Evolutionary conservation across 352 stramenopile species (phyloP).

Genomic region (Blastocystis sp.): DNA sequence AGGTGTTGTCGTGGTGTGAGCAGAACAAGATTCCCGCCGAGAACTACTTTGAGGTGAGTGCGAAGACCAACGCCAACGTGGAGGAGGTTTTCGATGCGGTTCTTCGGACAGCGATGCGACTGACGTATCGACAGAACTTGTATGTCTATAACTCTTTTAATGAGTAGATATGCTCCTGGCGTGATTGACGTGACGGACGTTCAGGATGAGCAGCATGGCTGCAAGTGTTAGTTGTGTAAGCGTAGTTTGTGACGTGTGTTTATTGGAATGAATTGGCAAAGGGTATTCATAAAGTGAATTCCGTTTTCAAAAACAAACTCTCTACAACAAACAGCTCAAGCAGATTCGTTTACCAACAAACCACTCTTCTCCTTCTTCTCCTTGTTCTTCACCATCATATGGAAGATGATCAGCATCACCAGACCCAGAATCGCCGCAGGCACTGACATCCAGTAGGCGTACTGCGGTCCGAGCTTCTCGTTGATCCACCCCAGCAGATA

Average conservation of each 20-base stretch:
- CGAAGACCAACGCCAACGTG: not conserved
- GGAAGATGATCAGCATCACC: conserved; percentile 35
- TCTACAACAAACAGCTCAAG: no score
- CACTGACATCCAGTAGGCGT: conserved; percentile 47
- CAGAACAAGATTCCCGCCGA: not conserved
- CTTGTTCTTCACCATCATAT: not conserved
- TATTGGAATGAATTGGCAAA: no score
- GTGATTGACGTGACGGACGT: conserved; percentile 15
- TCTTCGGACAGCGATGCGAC: not conserved
- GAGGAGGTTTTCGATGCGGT: not conserved
- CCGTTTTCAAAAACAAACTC: no score
- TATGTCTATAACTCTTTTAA: not conserved
- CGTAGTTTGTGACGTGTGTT: no score
- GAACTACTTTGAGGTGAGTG: not conserved
- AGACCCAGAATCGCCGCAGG: not conserved
- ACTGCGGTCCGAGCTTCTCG: conserved; percentile 31
- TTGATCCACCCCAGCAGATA: conserved; percentile 13
- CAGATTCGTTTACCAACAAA: no score
- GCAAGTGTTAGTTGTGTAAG: not conserved
- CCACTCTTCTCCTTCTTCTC: not conserved
- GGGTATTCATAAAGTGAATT: no score
- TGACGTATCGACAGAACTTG: not conserved
- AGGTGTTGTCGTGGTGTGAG: not conserved
- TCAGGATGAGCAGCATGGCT: not conserved
- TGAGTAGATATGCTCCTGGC: not conserved